Evolutionary conservation across 495 filamentous ascomycete genomes (phyloP).

Genomic region (Penicillium cosmopolitanum): DNA sequence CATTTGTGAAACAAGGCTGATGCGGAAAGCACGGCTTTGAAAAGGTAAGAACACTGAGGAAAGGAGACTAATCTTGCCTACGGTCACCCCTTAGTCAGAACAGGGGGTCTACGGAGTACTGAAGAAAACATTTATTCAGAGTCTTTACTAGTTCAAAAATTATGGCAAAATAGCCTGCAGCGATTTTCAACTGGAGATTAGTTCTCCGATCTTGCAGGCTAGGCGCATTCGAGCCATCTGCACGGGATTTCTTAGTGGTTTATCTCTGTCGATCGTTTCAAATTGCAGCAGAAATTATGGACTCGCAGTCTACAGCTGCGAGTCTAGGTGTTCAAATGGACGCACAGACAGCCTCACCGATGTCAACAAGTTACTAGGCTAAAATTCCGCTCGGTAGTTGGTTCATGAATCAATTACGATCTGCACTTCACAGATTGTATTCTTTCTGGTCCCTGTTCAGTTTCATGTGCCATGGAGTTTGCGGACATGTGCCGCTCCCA

Average conservation of each 20-base stretch:
- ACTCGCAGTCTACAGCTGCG: neutral
- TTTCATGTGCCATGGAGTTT: neutral
- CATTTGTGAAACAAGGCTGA: neutral
- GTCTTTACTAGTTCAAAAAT: neutral
- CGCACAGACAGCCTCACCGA: neutral
- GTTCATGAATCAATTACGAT: constrained; percentile 15
- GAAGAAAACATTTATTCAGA: neutral
- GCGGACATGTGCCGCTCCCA: neutral
- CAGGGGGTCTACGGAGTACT: neutral
- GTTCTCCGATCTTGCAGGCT: neutral
- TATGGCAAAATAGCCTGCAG: neutral
- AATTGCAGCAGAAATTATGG: neutral
- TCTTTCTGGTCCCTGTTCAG: neutral
- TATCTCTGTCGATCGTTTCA: constrained; percentile 12
- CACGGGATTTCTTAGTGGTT: neutral
- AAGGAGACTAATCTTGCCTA: neutral
- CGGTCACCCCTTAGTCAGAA: neutral
- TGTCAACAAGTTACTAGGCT: neutral
- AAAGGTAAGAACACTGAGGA: neutral
- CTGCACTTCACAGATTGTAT: constrained; percentile 16
- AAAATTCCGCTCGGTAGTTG: neutral
- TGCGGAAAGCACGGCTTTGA: neutral
- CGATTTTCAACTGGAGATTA: neutral
- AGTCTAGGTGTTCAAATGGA: neutral
- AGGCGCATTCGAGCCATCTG: constrained; percentile 3